phyloP scores from a whole-genome alignment of 192 early-diverging fungal genomes.

The Backusella mclennaniae region DNA sequence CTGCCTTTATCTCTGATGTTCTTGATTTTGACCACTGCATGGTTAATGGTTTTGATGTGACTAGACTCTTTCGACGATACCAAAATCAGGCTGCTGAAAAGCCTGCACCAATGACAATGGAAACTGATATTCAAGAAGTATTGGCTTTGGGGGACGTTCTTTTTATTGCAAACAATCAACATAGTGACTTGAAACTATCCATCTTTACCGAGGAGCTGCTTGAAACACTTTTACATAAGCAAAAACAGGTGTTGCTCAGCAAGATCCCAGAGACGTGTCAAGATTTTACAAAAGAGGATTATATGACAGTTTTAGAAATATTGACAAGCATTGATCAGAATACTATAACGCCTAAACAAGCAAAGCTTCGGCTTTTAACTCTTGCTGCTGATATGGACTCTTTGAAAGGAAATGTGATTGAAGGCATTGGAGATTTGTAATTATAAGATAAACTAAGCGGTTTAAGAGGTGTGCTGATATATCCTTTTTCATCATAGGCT shows the following conservation, averaged over 20 bases:
- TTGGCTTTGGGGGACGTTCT: slow-evolving; percentile 12
- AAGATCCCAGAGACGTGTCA: not conserved
- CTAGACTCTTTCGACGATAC: slow-evolving; percentile 6
- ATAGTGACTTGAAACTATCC: not conserved
- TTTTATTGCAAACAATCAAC: slow-evolving; percentile 10
- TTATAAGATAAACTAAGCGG: not conserved
- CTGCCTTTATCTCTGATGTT: not conserved
- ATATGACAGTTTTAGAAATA: not conserved
- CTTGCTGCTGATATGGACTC: not conserved
- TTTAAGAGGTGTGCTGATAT: not conserved
- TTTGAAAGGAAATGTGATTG: slow-evolving; percentile 5
- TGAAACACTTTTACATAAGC: not conserved
- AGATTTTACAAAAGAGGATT: slow-evolving; percentile 4
- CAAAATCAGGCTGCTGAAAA: not conserved
- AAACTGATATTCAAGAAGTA: slow-evolving; percentile 14
- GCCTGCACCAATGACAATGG: not conserved
- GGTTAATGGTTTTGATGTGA: not conserved
- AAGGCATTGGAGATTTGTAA: slow-evolving; percentile 6
- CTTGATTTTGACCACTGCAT: slow-evolving; percentile 7
- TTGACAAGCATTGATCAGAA: not conserved
- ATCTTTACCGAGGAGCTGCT: not conserved
- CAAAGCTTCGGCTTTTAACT: not conserved
- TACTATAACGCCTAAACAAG: slow-evolving; percentile 7
- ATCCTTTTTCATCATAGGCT: slow-evolving; percentile 1
- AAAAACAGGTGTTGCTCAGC: slow-evolving; percentile 6